These are phyloP conservation scores for Penicillium griseofulvum DNA, from an alignment of 2,329 filamentous ascomycete genomes.

Conservation along the genomic window DNA sequence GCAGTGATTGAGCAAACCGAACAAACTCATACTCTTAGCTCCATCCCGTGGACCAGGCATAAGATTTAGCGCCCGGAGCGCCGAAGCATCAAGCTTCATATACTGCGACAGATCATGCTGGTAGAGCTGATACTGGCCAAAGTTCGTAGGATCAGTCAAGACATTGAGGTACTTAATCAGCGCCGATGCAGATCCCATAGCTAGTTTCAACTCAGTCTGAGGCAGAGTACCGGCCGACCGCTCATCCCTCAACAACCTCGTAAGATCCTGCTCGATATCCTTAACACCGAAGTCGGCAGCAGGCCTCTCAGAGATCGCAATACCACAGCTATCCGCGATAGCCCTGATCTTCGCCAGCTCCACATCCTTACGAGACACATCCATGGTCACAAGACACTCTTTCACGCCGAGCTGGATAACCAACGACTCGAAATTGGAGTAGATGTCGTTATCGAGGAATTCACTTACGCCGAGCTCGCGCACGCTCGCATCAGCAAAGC, in stretches of 20 bases:
- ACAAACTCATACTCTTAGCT: constrained; percentile 96
- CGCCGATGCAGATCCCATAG: constrained; percentile 91
- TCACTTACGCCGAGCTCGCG: constrained; percentile 94
- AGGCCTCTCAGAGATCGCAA: constrained; percentile 80
- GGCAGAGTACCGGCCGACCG: constrained; percentile 72
- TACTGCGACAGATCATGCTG: constrained; percentile 96
- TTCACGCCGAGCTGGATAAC: constrained; percentile 95
- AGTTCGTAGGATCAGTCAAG: constrained; percentile 88
- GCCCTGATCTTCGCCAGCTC: constrained; percentile 83
- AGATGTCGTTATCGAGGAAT: constrained; percentile 97
- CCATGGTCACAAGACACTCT: constrained; percentile 82
- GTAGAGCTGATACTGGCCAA: constrained; percentile 94
- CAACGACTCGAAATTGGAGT: constrained; percentile 95
- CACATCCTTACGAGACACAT: constrained; percentile 77
- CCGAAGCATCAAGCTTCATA: constrained; percentile 97
- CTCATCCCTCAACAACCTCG: constrained; percentile 83
- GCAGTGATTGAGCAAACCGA: constrained; percentile 92
- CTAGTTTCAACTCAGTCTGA: constrained; percentile 88
- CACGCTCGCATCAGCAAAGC: constrained; percentile 95
- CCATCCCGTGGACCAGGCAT: constrained; percentile 96
- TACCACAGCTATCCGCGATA: constrained; percentile 88
- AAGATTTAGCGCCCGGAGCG: constrained; percentile 87
- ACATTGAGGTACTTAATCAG: constrained; percentile 92
- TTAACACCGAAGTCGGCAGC: constrained; percentile 75
- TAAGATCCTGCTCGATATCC: constrained; percentile 94